phyloP scores from a whole-genome alignment of 2,329 filamentous ascomycete genomes.

The Penicillium glabrum region DNA sequence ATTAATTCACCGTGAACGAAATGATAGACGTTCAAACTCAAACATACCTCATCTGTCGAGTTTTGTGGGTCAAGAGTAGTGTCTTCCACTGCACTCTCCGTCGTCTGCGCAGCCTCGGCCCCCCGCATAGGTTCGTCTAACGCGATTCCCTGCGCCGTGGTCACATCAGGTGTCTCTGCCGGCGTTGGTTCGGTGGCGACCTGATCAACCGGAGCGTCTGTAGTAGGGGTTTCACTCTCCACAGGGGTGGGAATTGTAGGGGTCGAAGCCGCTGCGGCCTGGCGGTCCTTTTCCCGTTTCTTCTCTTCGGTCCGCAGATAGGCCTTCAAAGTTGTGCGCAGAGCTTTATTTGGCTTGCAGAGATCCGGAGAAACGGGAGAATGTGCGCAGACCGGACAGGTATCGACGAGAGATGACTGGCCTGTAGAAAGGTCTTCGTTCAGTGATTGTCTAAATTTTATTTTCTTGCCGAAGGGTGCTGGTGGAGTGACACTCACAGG shows the following conservation, averaged over 20 bases:
- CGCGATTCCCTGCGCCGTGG: slow-evolving; percentile 11
- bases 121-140: slow-evolving; percentile 16
- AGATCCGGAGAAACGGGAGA: slow-evolving; percentile 81
- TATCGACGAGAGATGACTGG: slow-evolving; percentile 71
- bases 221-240: slow-evolving; percentile 16
- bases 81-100: slow-evolving; percentile 5
- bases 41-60: slow-evolving; percentile 19
- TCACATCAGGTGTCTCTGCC: slow-evolving; percentile 5
- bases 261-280: slow-evolving; percentile 33
- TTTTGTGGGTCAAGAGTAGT: slow-evolving; percentile 6
- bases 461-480: background rate
- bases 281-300: slow-evolving; percentile 69
- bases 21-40: background rate
- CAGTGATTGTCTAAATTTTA: background rate
- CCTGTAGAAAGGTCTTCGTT: slow-evolving; percentile 48
- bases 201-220: slow-evolving; percentile 19
- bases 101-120: slow-evolving; percentile 2
- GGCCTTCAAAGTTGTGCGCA: slow-evolving; percentile 89
- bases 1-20: background rate
- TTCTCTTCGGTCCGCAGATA: slow-evolving; percentile 90
- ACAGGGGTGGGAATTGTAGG: slow-evolving; percentile 26
- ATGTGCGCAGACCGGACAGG: slow-evolving; percentile 92
- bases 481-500: slow-evolving; percentile 60
- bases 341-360: slow-evolving; percentile 82
- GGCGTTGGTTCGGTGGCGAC: slow-evolving; percentile 16